These are phyloP conservation scores for Phytophthora boehmeriae DNA, from an alignment of 352 stramenopile species.

Conservation along the genomic window DNA sequence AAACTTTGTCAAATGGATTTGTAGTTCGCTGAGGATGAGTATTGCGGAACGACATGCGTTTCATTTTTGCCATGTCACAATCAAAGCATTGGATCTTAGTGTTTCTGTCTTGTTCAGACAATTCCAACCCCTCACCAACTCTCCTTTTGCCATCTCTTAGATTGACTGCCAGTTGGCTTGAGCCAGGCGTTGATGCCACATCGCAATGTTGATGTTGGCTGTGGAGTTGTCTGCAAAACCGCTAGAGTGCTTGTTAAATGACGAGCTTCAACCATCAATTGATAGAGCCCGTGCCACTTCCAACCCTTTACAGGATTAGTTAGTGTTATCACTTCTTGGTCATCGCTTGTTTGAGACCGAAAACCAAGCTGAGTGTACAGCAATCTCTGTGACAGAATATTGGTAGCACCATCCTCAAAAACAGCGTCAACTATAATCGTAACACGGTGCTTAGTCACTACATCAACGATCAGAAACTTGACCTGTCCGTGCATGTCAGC, in stretches of 20 bases:
- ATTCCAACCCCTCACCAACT: conserved; percentile 1
- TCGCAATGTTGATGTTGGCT: neutral
- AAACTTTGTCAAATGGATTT: conserved; percentile 7
- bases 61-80: conserved; percentile 20
- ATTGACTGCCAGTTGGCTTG: conserved; percentile 13
- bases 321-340: conserved; percentile 1
- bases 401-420: conserved; percentile 11
- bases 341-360: conserved; percentile 4
- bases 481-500: conserved; percentile 3
- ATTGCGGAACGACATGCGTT: conserved; percentile 17
- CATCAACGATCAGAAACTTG: conserved; percentile 5
- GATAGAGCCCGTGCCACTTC: conserved; percentile 4
- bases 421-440: conserved; percentile 9
- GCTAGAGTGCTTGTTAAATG: no score
- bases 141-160: conserved; percentile 6
- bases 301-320: conserved; percentile 3
- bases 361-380: conserved; percentile 6
- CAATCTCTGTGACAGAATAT: conserved; percentile 2
- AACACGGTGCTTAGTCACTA: neutral
- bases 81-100: conserved; percentile 10
- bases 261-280: conserved; percentile 2
- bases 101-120: neutral
- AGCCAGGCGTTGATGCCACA: conserved; percentile 7
- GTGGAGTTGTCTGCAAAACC: neutral
- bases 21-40: neutral